Evolutionary conservation across 345 rosid species (phyloP).

Genomic region (Trapa bicornis): DNA sequence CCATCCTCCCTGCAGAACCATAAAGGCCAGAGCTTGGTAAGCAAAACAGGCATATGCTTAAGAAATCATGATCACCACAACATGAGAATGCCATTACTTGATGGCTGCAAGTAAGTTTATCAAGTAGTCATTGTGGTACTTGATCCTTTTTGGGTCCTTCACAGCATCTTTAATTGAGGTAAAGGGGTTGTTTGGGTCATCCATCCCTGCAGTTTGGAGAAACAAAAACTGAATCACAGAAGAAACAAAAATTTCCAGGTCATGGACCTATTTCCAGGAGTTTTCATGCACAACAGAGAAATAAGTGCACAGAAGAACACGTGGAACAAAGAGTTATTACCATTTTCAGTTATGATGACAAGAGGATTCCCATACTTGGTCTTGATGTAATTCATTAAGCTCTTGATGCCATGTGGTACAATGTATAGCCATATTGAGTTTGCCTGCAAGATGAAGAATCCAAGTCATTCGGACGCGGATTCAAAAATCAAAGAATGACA

Average conservation of each 20-base stretch:
- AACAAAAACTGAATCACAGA: not conserved
- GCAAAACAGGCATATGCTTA: not conserved
- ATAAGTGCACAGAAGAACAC: too few relatives aligned
- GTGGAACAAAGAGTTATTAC: slow-evolving; percentile 13
- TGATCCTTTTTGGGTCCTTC: slow-evolving; percentile 73
- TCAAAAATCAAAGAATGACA: not conserved
- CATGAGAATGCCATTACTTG: slow-evolving; percentile 21
- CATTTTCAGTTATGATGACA: slow-evolving; percentile 56
- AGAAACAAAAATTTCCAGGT: not conserved
- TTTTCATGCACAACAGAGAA: not conserved
- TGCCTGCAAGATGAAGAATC: slow-evolving; percentile 28
- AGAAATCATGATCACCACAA: not conserved
- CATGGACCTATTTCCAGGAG: not conserved
- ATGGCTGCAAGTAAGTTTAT: slow-evolving; percentile 66
- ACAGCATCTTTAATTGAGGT: slow-evolving; percentile 44
- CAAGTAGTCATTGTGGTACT: slow-evolving; percentile 67
- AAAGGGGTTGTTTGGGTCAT: slow-evolving; percentile 46
- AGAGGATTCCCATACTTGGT: slow-evolving; percentile 45
- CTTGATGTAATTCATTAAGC: slow-evolving; percentile 60
- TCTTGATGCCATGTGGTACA: slow-evolving; percentile 53
- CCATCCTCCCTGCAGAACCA: slow-evolving; percentile 61
- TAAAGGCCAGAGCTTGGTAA: not conserved
- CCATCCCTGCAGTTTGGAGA: slow-evolving; percentile 55
- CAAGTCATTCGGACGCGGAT: not conserved
- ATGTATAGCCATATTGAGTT: slow-evolving; percentile 62